Evolutionary conservation across 2,329 filamentous ascomycete species (phyloP), one percentile per base, ranked within the genome.

Genomic region (Shiraia bambusicola): DNA sequence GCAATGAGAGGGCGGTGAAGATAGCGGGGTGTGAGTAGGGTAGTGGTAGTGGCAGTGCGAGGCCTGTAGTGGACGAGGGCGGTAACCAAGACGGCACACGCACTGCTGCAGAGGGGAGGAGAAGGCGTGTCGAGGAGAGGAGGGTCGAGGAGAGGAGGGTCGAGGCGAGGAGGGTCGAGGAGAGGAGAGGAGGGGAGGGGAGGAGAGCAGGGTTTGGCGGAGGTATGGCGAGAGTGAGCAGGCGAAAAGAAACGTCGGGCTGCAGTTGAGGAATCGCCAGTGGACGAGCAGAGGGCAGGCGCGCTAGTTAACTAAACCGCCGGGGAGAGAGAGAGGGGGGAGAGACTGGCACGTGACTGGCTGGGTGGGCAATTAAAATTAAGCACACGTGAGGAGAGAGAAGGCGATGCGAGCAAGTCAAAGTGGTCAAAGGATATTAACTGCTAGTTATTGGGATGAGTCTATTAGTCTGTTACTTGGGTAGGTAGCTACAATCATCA

Each of bases 211-310:
- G 13, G 35, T n/a, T 25, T 34, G 39, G 14, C 30, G 34, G 16
- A 13, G 35, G 40, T n/a, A 42, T 44, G 22, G 47, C 42, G 44
- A 38, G 33, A 31, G 52, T 48, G 37, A 51, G 45, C 45, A 49
- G 50, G 49, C 28, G 42, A 44, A 52, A 40, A 44, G 52, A 40
- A 25, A 47, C 42, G 36, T 51, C 45, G 50, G 50, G 48, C 51
- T 49, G 51, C 45, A 49, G 42, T 45, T 38, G 19, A 22, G 34
- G n/a, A n/a, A n/a, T n/a, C n/a, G n/a, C n/a, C n/a, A 36, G 44
- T 50, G 47, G 50, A 46, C 40, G 36, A 54, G 34, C 35, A 43
- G 36, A 42, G 28, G 40, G 35, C 40, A 44, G 40, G 43, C 38
- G 38, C n/a, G n/a, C n/a, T n/a, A n/a, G n/a, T n/a, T n/a, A n/a